Conservation (phyloP, 352 stramenopile species). For the Globisporangium yorkense region DNA sequence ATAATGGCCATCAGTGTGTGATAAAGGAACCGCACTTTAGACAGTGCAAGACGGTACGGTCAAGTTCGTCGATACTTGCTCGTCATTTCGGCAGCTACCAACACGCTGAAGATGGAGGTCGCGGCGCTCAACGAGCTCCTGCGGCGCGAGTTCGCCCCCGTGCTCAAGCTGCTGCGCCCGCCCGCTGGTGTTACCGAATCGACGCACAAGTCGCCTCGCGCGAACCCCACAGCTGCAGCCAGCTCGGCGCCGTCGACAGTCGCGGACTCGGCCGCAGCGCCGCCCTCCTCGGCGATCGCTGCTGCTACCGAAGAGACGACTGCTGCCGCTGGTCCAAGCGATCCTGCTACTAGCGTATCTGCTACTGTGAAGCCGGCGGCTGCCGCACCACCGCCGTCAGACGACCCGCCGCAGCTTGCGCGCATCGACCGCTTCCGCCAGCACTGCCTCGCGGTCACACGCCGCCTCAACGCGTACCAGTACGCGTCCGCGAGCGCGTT, state of each 20-base stretch:
- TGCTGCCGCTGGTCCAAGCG: not conserved
- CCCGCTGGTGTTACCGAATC: not conserved
- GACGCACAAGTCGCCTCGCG: not conserved
- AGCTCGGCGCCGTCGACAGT: not conserved
- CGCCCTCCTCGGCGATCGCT: not conserved
- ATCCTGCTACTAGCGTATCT: not conserved
- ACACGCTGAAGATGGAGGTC: slow-evolving; percentile 27
- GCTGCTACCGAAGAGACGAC: not conserved
- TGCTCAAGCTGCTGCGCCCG: slow-evolving; percentile 45
- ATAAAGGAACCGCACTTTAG: too few species aligned
- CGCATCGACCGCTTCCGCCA: slow-evolving; percentile 15
- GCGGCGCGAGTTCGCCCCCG: slow-evolving; percentile 45
- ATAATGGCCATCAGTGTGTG: too few species aligned
- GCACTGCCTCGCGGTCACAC: slow-evolving; percentile 36
- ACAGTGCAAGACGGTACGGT: too few species aligned
- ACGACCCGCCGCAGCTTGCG: slow-evolving; percentile 1
- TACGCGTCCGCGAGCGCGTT: slow-evolving; percentile 52
- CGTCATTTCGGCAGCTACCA: too few species aligned
- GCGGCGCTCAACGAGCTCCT: slow-evolving; percentile 64
- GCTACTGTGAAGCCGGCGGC: not conserved
- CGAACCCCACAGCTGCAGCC: not conserved
- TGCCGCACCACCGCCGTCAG: not conserved
- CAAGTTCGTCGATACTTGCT: too few species aligned
- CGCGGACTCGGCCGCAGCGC: not conserved
- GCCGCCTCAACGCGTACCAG: slow-evolving; percentile 56